Percentiles rank a stretch among this genome's conserved stretches.
Conservation (phyloP, 805 yeast genomes). For the Lachancea thermotolerans region DNA sequence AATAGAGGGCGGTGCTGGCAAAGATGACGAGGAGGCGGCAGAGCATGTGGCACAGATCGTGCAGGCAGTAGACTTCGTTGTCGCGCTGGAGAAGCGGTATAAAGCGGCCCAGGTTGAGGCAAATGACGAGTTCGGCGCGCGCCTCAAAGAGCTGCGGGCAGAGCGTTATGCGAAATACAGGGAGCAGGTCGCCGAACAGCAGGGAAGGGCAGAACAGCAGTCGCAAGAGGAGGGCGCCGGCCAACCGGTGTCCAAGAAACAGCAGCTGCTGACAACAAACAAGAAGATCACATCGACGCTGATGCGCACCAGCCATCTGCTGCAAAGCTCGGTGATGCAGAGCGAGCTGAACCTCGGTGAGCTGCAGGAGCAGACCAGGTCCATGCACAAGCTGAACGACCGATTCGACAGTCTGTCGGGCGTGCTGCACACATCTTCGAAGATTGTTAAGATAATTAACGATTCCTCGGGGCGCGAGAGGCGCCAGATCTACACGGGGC, state of each 20-base stretch:
- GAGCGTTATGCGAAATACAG: conserved; percentile 2
- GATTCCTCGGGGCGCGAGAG: conserved; percentile 30
- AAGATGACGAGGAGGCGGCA: background rate
- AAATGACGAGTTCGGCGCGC: conserved; percentile 4
- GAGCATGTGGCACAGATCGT: conserved; percentile 3
- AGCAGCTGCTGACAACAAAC: conserved; percentile 20
- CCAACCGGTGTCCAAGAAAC: conserved; percentile 1
- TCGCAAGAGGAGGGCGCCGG: background rate
- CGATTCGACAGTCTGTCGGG: conserved; percentile 28
- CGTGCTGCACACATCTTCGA: conserved; percentile 24
- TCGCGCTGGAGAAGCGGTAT: conserved; percentile 1
- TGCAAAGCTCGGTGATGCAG: conserved; percentile 30
- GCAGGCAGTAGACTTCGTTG: conserved; percentile 4
- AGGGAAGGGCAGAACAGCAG: background rate
- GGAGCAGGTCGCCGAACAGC: background rate
- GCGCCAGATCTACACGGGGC: conserved; percentile 28
- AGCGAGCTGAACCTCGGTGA: conserved; percentile 32
- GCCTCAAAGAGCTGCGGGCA: conserved; percentile 3
- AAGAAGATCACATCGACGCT: conserved; percentile 28
- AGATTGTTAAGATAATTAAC: conserved; percentile 27
- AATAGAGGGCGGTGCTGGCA: background rate
- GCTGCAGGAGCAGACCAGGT: conserved; percentile 27
- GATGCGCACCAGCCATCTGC: conserved; percentile 27
- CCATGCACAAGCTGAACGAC: conserved; percentile 25
- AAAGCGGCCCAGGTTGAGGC: conserved; percentile 1